These are phyloP conservation scores for Blastocystis sp. DNA, from an alignment of 352 stramenopile genomes.

Conservation along the genomic window DNA sequence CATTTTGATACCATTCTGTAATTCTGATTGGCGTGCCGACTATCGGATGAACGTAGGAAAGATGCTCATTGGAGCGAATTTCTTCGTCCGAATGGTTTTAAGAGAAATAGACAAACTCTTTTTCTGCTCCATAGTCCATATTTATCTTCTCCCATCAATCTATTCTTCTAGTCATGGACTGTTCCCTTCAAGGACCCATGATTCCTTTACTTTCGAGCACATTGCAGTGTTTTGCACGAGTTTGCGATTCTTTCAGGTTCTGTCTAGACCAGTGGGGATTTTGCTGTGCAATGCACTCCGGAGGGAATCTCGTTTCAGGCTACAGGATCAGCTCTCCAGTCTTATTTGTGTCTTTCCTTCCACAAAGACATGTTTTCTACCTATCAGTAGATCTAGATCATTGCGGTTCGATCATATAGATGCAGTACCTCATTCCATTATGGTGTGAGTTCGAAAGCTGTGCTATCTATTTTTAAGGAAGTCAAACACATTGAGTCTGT, in stretches of 20 bases:
- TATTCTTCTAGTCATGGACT: background rate
- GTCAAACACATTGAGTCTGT: background rate
- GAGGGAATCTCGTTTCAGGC: background rate
- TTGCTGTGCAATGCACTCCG: background rate
- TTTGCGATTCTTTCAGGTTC: background rate
- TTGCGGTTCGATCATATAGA: background rate
- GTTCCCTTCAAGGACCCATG: constrained; percentile 24
- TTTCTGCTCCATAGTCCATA: background rate
- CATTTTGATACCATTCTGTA: background rate
- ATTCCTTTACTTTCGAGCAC: constrained; percentile 15
- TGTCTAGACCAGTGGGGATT: constrained; percentile 27
- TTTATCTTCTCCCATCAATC: background rate
- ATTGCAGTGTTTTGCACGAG: constrained; percentile 20
- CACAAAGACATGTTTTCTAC: constrained; percentile 6
- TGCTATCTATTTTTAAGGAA: constrained; percentile 38
- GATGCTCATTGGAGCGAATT: no score
- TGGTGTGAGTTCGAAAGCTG: constrained; percentile 12
- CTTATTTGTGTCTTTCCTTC: background rate
- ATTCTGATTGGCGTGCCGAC: no score
- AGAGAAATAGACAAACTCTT: background rate
- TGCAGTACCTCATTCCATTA: background rate
- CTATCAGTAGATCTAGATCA: background rate
- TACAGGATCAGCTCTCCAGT: background rate
- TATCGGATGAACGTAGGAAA: no score
- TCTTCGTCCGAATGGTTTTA: background rate